Percentiles rank a stretch among this genome's conserved stretches.
Evolutionary conservation across 2,329 filamentous ascomycete species (phyloP).

Genomic region (Elsinoe arachidis): DNA sequence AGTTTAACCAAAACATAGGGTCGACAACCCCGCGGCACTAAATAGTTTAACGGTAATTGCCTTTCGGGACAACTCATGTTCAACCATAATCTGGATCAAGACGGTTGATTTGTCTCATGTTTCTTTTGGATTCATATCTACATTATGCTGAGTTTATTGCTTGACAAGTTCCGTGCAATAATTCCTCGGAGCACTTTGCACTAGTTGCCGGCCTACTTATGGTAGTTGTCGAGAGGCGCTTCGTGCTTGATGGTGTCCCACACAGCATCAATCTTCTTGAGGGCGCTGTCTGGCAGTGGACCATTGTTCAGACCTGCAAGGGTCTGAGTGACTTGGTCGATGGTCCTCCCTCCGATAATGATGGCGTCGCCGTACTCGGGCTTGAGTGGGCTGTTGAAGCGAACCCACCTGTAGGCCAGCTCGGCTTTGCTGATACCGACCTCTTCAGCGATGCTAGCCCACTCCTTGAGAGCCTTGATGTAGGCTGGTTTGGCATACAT

Average conservation of each 20-base stretch:
- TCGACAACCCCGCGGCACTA: neutral
- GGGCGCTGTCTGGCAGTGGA: constrained; percentile 25
- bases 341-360: constrained; percentile 32
- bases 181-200: too few relatives aligned
- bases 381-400: constrained; percentile 31
- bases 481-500: constrained; percentile 32
- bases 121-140: too few relatives aligned
- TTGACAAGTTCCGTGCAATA: too few relatives aligned
- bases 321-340: constrained; percentile 28
- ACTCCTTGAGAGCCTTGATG: constrained; percentile 30
- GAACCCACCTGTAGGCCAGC: constrained; percentile 39
- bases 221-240: constrained; percentile 29
- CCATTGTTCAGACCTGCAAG: constrained; percentile 25
- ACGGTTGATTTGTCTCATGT: too few relatives aligned
- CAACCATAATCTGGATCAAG: neutral
- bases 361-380: constrained; percentile 33
- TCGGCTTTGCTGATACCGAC: constrained; percentile 33
- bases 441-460: constrained; percentile 34
- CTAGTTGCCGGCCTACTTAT: constrained; percentile 5
- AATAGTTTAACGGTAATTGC: neutral
- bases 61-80: neutral
- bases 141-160: too few relatives aligned
- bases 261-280: constrained; percentile 26
- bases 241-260: constrained; percentile 30
- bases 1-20: neutral